Evolutionary conservation across 805 yeast genomes (phyloP).

Genomic region (Pichia rugopelliculosa): DNA sequence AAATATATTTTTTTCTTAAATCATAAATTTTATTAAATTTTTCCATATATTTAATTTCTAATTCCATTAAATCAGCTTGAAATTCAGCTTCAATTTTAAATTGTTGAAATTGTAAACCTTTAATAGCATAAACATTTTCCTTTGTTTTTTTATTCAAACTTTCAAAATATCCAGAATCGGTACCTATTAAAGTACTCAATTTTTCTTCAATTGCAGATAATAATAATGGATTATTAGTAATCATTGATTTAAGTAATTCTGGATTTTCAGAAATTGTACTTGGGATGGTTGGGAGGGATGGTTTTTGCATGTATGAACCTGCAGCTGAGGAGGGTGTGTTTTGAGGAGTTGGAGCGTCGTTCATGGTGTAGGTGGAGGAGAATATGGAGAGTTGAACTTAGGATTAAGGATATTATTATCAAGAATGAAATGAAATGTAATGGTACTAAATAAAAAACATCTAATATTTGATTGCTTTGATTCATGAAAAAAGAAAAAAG

Average conservation of each 20-base stretch:
- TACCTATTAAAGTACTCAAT: conserved; percentile 76
- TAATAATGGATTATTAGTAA: conserved; percentile 67
- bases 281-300: conserved; percentile 51
- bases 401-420: no score
- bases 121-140: conserved; percentile 73
- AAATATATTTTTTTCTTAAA: conserved; percentile 63
- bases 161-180: conserved; percentile 79
- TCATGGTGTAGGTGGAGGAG: not conserved
- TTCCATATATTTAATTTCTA: conserved; percentile 72
- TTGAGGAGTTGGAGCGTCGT: conserved; percentile 92
- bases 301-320: conserved; percentile 55
- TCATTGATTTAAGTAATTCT: conserved; percentile 29
- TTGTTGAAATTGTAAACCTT: conserved; percentile 72
- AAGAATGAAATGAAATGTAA: no score
- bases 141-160: conserved; percentile 65
- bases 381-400: no score
- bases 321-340: conserved; percentile 91
- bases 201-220: conserved; percentile 86
- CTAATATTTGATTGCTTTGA: no score
- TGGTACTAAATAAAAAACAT: no score
- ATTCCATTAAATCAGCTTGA: conserved; percentile 77
- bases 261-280: conserved; percentile 63
- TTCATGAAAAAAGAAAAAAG: not conserved
- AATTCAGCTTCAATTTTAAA: conserved; percentile 83
- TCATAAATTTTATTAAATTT: conserved; percentile 71